Evolutionary conservation across 2,329 filamentous ascomycete genomes (phyloP).

Genomic region (Neopestalotiopsis sp.): DNA sequence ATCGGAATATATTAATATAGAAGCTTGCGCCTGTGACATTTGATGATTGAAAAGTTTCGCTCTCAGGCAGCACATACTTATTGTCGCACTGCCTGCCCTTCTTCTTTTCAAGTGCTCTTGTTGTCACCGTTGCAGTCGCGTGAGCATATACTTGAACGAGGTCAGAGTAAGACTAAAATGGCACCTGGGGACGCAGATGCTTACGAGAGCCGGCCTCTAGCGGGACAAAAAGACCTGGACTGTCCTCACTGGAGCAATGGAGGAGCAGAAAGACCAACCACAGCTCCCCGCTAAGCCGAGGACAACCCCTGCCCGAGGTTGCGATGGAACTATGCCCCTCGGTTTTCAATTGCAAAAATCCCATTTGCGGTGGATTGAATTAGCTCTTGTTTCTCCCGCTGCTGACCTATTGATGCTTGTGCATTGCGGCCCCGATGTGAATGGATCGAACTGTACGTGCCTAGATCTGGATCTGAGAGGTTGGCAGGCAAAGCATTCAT

Average conservation of each 20-base stretch:
- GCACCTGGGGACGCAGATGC: neutral
- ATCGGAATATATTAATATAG: neutral
- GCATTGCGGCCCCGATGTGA: neutral
- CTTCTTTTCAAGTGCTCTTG: neutral
- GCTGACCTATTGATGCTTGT: neutral
- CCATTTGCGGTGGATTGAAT: conserved; percentile 9
- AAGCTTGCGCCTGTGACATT: neutral
- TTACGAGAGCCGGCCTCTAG: conserved; percentile 1
- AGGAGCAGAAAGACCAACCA: neutral
- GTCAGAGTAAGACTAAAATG: neutral
- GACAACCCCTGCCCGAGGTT: conserved; percentile 4
- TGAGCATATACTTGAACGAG: neutral
- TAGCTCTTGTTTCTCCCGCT: conserved; percentile 1
- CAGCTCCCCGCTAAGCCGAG: conserved; percentile 13
- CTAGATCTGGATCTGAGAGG: neutral
- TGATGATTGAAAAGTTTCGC: neutral
- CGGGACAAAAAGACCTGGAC: neutral
- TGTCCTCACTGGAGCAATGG: neutral
- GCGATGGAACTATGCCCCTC: conserved; percentile 2
- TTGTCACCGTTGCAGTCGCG: neutral
- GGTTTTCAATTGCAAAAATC: conserved; percentile 17
- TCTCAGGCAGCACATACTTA: neutral
- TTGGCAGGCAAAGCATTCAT: neutral
- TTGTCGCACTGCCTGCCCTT: neutral
- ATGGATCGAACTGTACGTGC: neutral